These are phyloP conservation scores for Berkeleyomyces rouxiae DNA, from an alignment of 2,329 filamentous ascomycete genomes.

Conservation along the genomic window DNA sequence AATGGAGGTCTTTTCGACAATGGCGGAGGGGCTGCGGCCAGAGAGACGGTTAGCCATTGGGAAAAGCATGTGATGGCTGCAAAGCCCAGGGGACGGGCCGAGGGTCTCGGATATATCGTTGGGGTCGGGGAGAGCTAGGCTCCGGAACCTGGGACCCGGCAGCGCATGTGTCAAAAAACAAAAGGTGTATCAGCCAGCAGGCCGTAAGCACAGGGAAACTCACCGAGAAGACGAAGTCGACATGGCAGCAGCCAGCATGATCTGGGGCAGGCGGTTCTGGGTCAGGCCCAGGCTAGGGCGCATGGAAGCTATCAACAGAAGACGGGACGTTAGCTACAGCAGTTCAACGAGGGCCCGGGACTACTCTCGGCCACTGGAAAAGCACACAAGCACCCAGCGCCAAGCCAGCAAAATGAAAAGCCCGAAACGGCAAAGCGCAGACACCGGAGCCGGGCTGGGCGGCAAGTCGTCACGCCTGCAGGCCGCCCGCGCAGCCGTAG, in stretches of 20 bases:
- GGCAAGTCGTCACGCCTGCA: neutral
- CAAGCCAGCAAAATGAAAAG: neutral
- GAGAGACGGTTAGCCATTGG: slow-evolving; percentile 3
- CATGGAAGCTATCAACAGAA: slow-evolving; percentile 4
- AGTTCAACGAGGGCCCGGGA: neutral
- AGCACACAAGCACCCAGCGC: no score
- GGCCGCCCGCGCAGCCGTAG: no score
- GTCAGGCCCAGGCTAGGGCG: slow-evolving; percentile 11
- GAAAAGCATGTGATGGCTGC: neutral
- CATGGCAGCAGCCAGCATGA: slow-evolving; percentile 27
- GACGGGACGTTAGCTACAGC: neutral
- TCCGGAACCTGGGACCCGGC: neutral
- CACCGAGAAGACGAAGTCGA: slow-evolving; percentile 33
- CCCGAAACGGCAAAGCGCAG: neutral
- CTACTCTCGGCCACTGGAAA: no score
- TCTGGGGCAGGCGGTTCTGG: slow-evolving; percentile 28
- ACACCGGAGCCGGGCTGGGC: neutral
- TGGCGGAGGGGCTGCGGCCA: slow-evolving; percentile 29
- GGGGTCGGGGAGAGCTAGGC: neutral
- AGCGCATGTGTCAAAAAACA: no score
- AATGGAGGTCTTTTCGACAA: slow-evolving; percentile 40
- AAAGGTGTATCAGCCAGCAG: no score
- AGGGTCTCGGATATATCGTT: neutral
- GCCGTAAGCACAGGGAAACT: slow-evolving; percentile 12
- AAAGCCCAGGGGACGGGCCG: neutral